A percentile compares a stretch with the other conserved stretches of the same genome.
Evolutionary conservation across 2,329 filamentous ascomycete species (phyloP).

Genomic region (Ramularia collo-cygni): DNA sequence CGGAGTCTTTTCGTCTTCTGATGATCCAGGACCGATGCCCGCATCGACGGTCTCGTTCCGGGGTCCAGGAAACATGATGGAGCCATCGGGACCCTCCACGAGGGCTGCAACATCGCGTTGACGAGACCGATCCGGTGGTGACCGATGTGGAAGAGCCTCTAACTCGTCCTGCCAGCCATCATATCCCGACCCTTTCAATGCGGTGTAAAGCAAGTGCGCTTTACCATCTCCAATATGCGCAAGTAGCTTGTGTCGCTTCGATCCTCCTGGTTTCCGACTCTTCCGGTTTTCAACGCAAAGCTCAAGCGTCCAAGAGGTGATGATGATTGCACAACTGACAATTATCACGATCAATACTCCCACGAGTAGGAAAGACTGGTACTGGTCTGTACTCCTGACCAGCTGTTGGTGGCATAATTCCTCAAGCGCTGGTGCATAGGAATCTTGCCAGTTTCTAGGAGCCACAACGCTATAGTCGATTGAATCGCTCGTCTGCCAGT

Average conservation of each 20-base stretch:
- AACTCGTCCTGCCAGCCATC: conserved; percentile 1
- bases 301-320: conserved; percentile 4
- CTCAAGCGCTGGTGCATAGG: background rate
- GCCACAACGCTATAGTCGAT: too few species aligned
- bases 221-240: conserved; percentile 4
- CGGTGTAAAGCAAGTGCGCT: background rate
- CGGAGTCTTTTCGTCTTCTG: too few species aligned
- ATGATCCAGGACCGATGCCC: too few species aligned
- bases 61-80: too few species aligned
- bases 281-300: conserved; percentile 3
- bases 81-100: too few species aligned
- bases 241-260: conserved; percentile 1
- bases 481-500: too few species aligned
- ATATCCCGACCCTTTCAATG: conserved; percentile 1
- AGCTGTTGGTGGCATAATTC: conserved; percentile 1
- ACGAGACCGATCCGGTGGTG: too few species aligned
- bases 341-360: conserved; percentile 3
- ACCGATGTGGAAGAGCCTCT: background rate
- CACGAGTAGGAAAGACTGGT: conserved; percentile 4
- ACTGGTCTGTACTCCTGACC: conserved; percentile 1
- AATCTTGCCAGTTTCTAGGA: background rate
- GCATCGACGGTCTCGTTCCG: too few species aligned
- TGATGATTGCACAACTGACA: conserved; percentile 3
- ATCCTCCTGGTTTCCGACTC: background rate
- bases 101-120: too few species aligned